Evolutionary conservation across 1,139 yeast species (phyloP).

Genomic region (Suhomyces coccinellae): DNA sequence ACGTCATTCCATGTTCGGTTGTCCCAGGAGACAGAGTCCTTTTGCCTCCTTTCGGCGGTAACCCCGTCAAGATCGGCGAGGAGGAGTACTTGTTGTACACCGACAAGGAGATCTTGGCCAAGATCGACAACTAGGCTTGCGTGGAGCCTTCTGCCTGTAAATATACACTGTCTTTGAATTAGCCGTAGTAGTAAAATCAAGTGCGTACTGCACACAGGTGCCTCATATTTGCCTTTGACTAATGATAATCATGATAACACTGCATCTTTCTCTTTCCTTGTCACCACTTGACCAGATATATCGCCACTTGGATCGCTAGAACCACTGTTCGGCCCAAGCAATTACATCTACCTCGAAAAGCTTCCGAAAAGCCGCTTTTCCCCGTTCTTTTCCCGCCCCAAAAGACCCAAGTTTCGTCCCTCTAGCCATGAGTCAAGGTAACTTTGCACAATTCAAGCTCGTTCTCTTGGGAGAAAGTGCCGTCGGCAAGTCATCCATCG

Average conservation of each 20-base stretch:
- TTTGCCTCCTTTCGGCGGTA: conserved; percentile 89
- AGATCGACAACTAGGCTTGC: conserved; percentile 48
- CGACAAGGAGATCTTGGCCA: conserved; percentile 93
- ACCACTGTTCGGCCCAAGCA: too few relatives aligned
- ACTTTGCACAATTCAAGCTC: conserved; percentile 46
- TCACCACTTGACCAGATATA: background rate
- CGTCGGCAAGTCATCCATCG: conserved; percentile 50
- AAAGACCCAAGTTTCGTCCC: background rate
- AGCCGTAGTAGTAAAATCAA: background rate
- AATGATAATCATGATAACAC: background rate
- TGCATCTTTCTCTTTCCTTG: background rate
- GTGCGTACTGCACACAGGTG: conserved; percentile 2
- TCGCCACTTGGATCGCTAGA: background rate
- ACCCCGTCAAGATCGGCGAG: conserved; percentile 83
- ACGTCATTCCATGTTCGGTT: conserved; percentile 69
- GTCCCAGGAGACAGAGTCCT: conserved; percentile 88
- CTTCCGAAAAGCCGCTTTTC: background rate
- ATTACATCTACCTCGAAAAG: too few relatives aligned
- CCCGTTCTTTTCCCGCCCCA: background rate
- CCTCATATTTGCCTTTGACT: too few relatives aligned
- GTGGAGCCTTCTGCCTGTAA: conserved; percentile 2
- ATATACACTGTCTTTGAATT: background rate
- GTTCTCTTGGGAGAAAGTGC: conserved; percentile 52
- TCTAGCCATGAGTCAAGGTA: conserved; percentile 7
- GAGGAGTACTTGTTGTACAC: conserved; percentile 76